Conservation (phyloP, 2,329 filamentous ascomycete genomes). For the Diaporthe aspalathi region DNA sequence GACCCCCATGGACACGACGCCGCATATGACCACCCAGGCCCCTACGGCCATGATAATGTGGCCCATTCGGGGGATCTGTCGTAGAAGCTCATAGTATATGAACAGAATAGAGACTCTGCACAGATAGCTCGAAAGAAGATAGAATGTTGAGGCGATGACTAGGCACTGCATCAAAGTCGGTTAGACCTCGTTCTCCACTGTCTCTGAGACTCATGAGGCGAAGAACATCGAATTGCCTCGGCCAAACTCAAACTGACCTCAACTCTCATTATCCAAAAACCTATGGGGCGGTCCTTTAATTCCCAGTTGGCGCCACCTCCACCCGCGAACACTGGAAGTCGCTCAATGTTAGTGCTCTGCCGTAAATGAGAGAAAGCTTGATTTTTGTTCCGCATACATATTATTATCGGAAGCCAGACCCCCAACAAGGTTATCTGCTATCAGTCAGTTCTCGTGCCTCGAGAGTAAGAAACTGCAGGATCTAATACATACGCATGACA, state of each 20-base stretch:
- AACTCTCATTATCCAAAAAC: constrained; percentile 33
- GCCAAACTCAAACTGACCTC: neutral
- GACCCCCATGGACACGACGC: constrained; percentile 19
- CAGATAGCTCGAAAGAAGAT: constrained; percentile 31
- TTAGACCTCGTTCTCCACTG: neutral
- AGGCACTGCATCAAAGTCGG: neutral
- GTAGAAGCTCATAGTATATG: constrained; percentile 33
- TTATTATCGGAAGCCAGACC: constrained; percentile 33
- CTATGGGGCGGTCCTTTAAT: constrained; percentile 8
- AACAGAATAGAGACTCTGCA: constrained; percentile 28
- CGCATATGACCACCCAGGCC: constrained; percentile 26
- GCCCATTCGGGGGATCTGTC: constrained; percentile 25
- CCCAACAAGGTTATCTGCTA: constrained; percentile 23
- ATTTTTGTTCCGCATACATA: neutral
- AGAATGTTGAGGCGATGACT: constrained; percentile 32
- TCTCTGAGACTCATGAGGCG: too few relatives aligned
- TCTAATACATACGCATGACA: constrained; percentile 13
- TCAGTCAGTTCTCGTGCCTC: neutral
- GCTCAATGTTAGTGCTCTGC: neutral
- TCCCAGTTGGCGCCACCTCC: constrained; percentile 29
- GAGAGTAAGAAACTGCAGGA: too few relatives aligned
- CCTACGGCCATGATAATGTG: constrained; percentile 21
- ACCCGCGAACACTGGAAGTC: constrained; percentile 18
- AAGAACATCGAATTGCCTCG: too few relatives aligned
- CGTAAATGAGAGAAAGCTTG: neutral